phyloP scores from a whole-genome alignment of 176 grass and related monocot genomes.

The Metroxylon sagu region DNA sequence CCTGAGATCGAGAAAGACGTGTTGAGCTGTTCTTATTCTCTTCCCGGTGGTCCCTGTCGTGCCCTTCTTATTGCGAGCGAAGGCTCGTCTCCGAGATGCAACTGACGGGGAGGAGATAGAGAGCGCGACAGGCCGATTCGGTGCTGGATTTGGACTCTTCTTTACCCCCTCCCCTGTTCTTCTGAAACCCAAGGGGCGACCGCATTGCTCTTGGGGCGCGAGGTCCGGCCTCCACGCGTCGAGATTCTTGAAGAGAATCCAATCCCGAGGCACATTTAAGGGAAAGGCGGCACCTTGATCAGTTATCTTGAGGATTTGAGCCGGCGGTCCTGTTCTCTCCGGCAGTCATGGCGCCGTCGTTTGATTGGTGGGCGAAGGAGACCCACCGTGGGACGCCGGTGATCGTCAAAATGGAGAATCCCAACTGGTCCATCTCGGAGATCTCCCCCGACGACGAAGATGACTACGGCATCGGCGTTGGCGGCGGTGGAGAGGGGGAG shows the following conservation, averaged over 20 bases:
- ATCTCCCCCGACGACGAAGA: conserved; percentile 76
- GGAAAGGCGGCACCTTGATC: conserved; percentile 9
- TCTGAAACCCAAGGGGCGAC: not conserved
- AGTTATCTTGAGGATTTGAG: not conserved
- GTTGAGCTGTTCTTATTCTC: conserved; percentile 9
- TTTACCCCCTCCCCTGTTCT: not conserved
- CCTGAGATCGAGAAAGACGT: not conserved
- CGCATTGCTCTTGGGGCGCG: conserved; percentile 4
- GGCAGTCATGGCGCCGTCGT: conserved; percentile 63
- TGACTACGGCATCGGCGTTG: conserved; percentile 37
- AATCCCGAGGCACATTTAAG: not conserved
- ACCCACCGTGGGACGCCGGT: conserved; percentile 95
- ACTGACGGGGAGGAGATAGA: not conserved
- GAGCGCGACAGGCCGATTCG: not conserved
- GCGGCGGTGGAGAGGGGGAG: not conserved
- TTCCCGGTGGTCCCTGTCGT: not conserved
- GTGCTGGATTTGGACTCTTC: not conserved
- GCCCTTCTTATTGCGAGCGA: conserved; percentile 6
- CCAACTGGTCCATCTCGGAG: conserved; percentile 98
- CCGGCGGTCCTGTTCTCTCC: not conserved
- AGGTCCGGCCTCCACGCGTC: not conserved
- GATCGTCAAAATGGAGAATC: conserved; percentile 99
- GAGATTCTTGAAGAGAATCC: conserved; percentile 1
- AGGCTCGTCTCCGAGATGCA: not conserved
- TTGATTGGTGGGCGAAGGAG: conserved; percentile 55